Evolutionary conservation across 1,139 yeast genomes (phyloP).

Genomic region (Yamadazyma spencermartinsiae): DNA sequence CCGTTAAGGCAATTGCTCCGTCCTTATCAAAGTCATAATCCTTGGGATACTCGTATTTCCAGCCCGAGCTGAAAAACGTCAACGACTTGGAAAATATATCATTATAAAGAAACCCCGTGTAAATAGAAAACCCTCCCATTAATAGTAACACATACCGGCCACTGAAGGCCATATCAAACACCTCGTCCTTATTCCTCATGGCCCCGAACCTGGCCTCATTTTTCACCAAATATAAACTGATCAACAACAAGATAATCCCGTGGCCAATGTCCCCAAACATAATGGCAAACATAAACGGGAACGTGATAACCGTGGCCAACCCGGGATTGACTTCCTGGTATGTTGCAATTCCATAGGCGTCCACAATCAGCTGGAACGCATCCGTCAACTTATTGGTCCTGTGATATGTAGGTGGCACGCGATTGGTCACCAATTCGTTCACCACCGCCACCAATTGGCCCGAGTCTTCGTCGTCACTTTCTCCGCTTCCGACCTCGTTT

Average conservation of each 20-base stretch:
- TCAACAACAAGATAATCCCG: constrained; percentile 76
- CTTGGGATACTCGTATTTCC: constrained; percentile 79
- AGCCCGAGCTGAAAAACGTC: constrained; percentile 82
- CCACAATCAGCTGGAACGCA: constrained; percentile 91
- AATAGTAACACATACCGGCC: constrained; percentile 88
- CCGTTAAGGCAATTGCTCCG: constrained; percentile 51
- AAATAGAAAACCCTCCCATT: constrained; percentile 93
- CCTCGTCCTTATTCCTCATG: constrained; percentile 80
- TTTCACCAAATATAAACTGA: constrained; percentile 66
- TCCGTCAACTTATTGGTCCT: constrained; percentile 87
- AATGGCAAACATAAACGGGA: constrained; percentile 98
- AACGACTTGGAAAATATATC: constrained; percentile 89
- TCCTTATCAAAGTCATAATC: constrained; percentile 60
- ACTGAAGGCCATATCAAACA: constrained; percentile 91
- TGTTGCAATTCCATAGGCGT: constrained; percentile 92
- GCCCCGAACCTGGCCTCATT: constrained; percentile 67
- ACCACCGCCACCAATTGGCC: constrained; percentile 55
- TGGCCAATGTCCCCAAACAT: constrained; percentile 99
- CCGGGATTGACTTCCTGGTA: constrained; percentile 97
- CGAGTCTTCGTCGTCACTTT: constrained; percentile 24
- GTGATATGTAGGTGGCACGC: constrained; percentile 92
- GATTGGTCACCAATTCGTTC: constrained; percentile 75
- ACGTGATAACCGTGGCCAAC: constrained; percentile 88
- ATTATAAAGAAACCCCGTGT: constrained; percentile 90
- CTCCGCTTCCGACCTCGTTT: constrained; percentile 17